Conservation (phyloP, 352 stramenopile species). For the Globisporangium cederbergense region DNA sequence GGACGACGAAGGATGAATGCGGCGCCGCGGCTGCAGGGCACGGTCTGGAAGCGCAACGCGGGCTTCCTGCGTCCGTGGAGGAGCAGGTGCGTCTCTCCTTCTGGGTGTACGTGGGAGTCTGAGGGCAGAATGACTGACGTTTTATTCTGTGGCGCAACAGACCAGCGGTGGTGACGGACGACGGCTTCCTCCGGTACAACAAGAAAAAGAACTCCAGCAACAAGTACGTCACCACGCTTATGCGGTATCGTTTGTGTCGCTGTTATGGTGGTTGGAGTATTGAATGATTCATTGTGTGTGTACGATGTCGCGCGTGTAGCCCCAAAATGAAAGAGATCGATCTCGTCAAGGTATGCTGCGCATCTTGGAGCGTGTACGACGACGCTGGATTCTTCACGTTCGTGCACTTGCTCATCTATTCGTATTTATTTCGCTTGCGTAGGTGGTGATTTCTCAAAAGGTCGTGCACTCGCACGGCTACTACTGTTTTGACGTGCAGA, state of each 20-base stretch:
- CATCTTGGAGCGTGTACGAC: neutral
- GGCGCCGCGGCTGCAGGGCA: slow-evolving; percentile 34
- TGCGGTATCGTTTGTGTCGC: neutral
- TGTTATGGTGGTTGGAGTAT: neutral
- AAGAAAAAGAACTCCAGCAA: slow-evolving; percentile 46
- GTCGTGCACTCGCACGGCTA: slow-evolving; percentile 42
- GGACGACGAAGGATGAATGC: neutral
- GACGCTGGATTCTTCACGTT: neutral
- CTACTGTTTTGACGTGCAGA: slow-evolving; percentile 61
- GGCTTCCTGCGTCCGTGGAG: slow-evolving; percentile 67
- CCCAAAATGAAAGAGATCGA: slow-evolving; percentile 63
- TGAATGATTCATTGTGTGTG: neutral
- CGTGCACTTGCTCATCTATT: neutral
- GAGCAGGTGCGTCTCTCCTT: slow-evolving; percentile 31
- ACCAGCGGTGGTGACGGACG: slow-evolving; percentile 43
- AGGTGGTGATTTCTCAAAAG: slow-evolving; percentile 40
- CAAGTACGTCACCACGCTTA: slow-evolving; percentile 10
- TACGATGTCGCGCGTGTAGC: slow-evolving; percentile 16
- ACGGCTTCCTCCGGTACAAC: slow-evolving; percentile 68
- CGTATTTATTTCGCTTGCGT: neutral
- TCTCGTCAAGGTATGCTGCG: slow-evolving; percentile 53
- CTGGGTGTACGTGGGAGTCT: neutral
- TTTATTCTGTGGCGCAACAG: slow-evolving; percentile 16
- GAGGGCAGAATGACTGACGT: neutral
- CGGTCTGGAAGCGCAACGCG: slow-evolving; percentile 62